Evolutionary conservation across 768 basidiomycete species (phyloP), one percentile per base, ranked within the genome.

Genomic region (Pleurotus pulmonarius): DNA sequence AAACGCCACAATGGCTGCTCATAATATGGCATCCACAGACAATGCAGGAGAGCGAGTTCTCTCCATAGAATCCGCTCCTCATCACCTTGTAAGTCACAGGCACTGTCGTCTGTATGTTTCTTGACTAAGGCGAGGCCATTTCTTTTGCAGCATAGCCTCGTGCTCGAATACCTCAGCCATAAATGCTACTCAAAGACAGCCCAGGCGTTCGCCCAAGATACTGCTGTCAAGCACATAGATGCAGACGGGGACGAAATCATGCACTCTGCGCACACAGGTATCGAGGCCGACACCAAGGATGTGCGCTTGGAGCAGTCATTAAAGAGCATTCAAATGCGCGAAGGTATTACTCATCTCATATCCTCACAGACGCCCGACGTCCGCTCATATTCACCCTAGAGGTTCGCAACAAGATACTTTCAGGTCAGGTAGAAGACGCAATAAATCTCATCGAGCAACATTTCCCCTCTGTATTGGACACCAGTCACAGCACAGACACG

Each of bases 131-230:
- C 29, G 29, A 9, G 29, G 29, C 9, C 29, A 34, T 34, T 49
- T 15, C 53, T 45, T 59, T 49, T 22, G 26, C 53, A 91, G 89
- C 83, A 85, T 44, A 68, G 78, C 15, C 70, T 93, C 46, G 86
- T 93, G 13, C 73, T 93, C 38, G 85, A 90, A 62, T 93, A 92
- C 65, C 80, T 94, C 1, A 82, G 81, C 55, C 88, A 92, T 63
- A 78, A 82, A 40, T 87, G 86, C 57, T 90, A 86, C 68, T 81
- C 83, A n/a, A 72, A 73, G 39, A 90, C 92, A 0, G 88, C 89
- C 2, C 75, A 76, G 34, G 85, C 84, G 0, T 90, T 94, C 59
- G 76, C 78, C 5, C 73, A 75, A 41, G 87, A 90, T 51, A 86
- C 83, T 57, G 73, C 81, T 6, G 74, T 85, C 16, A 77, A 77